Base-by-base conservation (phyloP, 192 early-diverging fungal genomes). In the Spinellus fusiger region DNA sequence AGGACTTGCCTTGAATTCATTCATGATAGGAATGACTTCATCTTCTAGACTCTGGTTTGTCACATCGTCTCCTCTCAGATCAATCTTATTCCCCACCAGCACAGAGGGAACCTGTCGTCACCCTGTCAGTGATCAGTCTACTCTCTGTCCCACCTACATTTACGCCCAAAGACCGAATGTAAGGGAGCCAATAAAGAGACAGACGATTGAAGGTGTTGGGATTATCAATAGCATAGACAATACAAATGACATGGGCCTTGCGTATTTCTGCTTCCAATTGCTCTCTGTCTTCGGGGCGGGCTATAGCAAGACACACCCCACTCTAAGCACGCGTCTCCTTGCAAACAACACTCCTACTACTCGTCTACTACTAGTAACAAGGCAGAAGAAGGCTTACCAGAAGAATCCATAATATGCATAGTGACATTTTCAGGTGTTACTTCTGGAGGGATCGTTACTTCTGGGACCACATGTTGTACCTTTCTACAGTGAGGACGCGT, bases 401-500 rank as follows among this genome's bases (percentile, higher is more conserved):
- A 96, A 22, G 97, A 93, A 73, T 99, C 97, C 46, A 98, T 91
- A 56, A 99, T 97, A 69, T 96, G 89, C 7, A 95, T 98, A 9
- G 94, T 98, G 9, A 94, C 94, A 58, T 93, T 92, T 59, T 98
- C 97, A 0, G 92, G 85, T 29, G 95, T 95, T 66, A 96, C 91
- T 66, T 99, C 94, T 32, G 97, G 93, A 40, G 97, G 97, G 62
- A 99, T 99, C 13, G 95, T 99, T n/a, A 99, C 94, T 70, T 99
- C 97, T n/a, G 97, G 94, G 55, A 99, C 92, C 18, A 98, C 91
- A 65, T 94, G 89, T 75, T 98, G 97, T 26, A 95, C 89, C 91
- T 95, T 23, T 18, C 56, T n/a, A 35, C 26, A 4, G 16, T 23
- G 2, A 22, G 15, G 13, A 50, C 15, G n/a, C 16, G 22, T 29